Conservation (phyloP, 2,329 filamentous ascomycete genomes). For the Acephala macrosclerotiorum region DNA sequence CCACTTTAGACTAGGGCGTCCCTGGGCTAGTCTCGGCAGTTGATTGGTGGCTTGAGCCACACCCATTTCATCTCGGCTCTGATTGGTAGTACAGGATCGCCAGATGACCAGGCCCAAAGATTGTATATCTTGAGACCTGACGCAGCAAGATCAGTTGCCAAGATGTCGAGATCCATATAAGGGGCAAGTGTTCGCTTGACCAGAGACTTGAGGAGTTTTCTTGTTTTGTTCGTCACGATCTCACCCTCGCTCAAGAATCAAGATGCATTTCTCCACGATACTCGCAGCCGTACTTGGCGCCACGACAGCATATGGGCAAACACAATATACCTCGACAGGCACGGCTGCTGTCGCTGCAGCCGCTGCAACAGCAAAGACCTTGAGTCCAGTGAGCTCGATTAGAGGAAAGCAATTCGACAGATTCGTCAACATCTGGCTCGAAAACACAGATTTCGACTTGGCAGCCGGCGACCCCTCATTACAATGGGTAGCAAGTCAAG, state of each 20-base stretch:
- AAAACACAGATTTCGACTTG: slow-evolving; percentile 75
- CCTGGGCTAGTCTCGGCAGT: neutral
- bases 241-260: slow-evolving; percentile 11
- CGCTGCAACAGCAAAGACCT: slow-evolving; percentile 65
- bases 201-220: too few relatives aligned
- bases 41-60: neutral
- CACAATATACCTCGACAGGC: slow-evolving; percentile 33
- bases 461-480: slow-evolving; percentile 64
- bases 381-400: slow-evolving; percentile 67
- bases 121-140: neutral
- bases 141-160: neutral
- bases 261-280: slow-evolving; percentile 21
- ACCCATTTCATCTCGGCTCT: neutral
- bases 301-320: slow-evolving; percentile 45
- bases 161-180: slow-evolving; percentile 3
- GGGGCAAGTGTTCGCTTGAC: neutral
- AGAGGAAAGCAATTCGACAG: slow-evolving; percentile 77
- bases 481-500: slow-evolving; percentile 62
- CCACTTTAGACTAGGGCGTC: neutral
- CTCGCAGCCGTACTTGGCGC: slow-evolving; percentile 11
- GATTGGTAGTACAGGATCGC: neutral
- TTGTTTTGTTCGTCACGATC: neutral
- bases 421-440: slow-evolving; percentile 73
- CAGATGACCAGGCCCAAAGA: neutral
- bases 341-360: slow-evolving; percentile 31